Evolutionary conservation across 352 stramenopile species (phyloP).

Genomic region (Globisporangium nunn): DNA sequence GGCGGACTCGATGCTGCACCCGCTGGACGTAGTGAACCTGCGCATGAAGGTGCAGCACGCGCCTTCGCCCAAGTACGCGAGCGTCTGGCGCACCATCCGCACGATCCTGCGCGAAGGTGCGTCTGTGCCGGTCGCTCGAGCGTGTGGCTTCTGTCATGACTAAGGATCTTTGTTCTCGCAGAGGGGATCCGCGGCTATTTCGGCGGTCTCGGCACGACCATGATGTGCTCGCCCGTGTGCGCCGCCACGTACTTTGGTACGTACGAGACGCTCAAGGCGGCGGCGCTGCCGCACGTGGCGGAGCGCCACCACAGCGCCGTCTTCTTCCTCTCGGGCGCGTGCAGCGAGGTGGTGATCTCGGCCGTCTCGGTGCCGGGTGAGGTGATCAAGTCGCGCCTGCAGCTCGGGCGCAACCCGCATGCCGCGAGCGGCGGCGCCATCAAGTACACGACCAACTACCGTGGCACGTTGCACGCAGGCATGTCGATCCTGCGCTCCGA

Average conservation of each 20-base stretch:
- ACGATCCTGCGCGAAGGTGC: slow-evolving; percentile 58
- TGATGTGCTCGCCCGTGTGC: slow-evolving; percentile 65
- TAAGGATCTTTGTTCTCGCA: background rate
- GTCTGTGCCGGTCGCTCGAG: background rate
- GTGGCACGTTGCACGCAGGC: slow-evolving; percentile 46
- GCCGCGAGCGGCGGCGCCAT: slow-evolving; percentile 59
- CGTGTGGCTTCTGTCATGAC: background rate
- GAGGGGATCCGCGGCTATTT: slow-evolving; percentile 73
- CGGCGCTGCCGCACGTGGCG: slow-evolving; percentile 28
- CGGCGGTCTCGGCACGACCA: slow-evolving; percentile 60
- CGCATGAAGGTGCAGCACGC: slow-evolving; percentile 75
- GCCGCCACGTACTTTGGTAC: slow-evolving; percentile 68
- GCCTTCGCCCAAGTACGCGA: slow-evolving; percentile 48
- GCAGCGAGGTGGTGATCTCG: slow-evolving; percentile 64
- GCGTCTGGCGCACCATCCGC: slow-evolving; percentile 42
- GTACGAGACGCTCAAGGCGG: slow-evolving; percentile 72
- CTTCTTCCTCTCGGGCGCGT: slow-evolving; percentile 62
- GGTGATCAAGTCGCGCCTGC: slow-evolving; percentile 75
- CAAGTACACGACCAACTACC: slow-evolving; percentile 71
- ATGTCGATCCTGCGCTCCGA: slow-evolving; percentile 57
- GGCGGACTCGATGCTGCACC: slow-evolving; percentile 69
- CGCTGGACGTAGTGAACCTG: slow-evolving; percentile 77
- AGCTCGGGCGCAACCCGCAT: slow-evolving; percentile 65
- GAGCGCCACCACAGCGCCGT: slow-evolving; percentile 47
- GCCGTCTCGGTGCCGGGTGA: slow-evolving; percentile 66